Conservation (phyloP, 2,329 filamentous ascomycete species). For the Colletotrichum euphorbiae region DNA sequence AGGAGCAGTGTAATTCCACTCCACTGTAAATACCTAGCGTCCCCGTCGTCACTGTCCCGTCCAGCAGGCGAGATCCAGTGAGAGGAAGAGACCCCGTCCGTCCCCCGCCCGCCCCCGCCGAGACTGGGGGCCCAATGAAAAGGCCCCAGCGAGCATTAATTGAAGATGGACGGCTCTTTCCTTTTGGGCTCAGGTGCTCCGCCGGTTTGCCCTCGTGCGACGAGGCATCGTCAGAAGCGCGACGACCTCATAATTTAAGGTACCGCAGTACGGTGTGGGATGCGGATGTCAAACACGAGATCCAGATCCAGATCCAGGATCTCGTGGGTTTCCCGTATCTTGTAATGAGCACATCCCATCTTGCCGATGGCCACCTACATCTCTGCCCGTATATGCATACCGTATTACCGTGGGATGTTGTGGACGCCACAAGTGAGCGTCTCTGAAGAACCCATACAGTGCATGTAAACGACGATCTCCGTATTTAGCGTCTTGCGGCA, state of each 20-base stretch:
- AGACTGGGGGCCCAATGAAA: constrained; percentile 19
- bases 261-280: too few species aligned
- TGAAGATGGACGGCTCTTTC: constrained; percentile 6
- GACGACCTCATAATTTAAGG: not conserved
- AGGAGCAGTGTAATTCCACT: constrained; percentile 31
- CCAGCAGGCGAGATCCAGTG: constrained; percentile 21
- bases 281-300: too few species aligned
- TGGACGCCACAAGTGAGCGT: constrained; percentile 34
- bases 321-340: constrained; percentile 1
- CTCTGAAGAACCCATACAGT: constrained; percentile 39
- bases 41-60: constrained; percentile 21
- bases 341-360: not conserved
- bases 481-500: constrained; percentile 33
- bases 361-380: not conserved
- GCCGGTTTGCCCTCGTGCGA: constrained; percentile 4
- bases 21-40: constrained; percentile 34
- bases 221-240: too few species aligned
- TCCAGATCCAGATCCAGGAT: too few species aligned
- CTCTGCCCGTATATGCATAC: not conserved
- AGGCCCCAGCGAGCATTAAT: constrained; percentile 20
- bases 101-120: constrained; percentile 3
- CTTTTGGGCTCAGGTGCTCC: constrained; percentile 12
- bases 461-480: constrained; percentile 32
- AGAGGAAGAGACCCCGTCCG: constrained; percentile 9
- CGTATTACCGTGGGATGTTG: constrained; percentile 2